Conservation (phyloP, 192 early-diverging fungal genomes). For the Bifiguratus adelaidae region DNA sequence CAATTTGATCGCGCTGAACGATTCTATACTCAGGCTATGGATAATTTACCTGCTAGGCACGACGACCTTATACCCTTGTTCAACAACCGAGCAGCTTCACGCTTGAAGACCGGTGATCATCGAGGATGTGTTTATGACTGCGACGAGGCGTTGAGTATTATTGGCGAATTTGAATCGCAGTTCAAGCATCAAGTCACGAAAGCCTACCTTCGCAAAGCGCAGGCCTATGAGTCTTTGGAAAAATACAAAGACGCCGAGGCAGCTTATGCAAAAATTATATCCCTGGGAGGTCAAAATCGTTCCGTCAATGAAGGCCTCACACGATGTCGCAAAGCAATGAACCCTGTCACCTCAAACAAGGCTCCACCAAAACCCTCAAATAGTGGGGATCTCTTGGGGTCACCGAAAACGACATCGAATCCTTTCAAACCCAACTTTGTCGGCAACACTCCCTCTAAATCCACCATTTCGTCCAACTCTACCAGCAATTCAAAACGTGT, state of each 20-base stretch:
- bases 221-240: constrained; percentile 74
- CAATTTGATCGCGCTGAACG: constrained; percentile 76
- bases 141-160: constrained; percentile 19
- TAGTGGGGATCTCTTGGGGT: background rate
- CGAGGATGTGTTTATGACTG: constrained; percentile 61
- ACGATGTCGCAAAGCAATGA: constrained; percentile 34
- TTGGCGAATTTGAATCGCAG: constrained; percentile 10
- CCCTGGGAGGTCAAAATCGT: constrained; percentile 10
- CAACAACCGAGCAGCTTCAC: constrained; percentile 79
- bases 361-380: background rate
- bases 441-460: background rate
- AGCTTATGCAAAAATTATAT: constrained; percentile 38
- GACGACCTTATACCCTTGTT: constrained; percentile 47
- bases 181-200: constrained; percentile 57
- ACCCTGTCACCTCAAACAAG: background rate
- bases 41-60: constrained; percentile 50
- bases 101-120: constrained; percentile 79
- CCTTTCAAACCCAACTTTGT: background rate
- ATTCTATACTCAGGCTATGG: constrained; percentile 59
- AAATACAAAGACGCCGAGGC: constrained; percentile 61
- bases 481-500: constrained; percentile 32
- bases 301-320: constrained; percentile 26
- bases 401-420: background rate
- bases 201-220: constrained; percentile 62
- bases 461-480: constrained; percentile 1